Evolutionary conservation across 805 yeast species (phyloP).

Genomic region (Saccharomycopsis sp.): DNA sequence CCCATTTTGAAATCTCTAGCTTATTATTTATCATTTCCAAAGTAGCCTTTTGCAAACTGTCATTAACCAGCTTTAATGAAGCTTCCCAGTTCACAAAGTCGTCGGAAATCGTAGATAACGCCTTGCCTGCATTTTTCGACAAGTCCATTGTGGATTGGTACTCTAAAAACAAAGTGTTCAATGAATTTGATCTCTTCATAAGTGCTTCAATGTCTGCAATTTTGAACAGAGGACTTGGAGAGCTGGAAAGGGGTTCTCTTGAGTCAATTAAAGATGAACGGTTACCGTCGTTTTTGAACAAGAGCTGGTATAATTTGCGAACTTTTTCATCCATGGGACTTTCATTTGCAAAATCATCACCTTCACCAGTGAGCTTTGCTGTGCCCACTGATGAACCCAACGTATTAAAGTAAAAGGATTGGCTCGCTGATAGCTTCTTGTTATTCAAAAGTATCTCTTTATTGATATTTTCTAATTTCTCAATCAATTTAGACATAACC

Average conservation of each 20-base stretch:
- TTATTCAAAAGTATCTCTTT: constrained; percentile 17
- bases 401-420: constrained; percentile 10
- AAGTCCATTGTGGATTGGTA: constrained; percentile 10
- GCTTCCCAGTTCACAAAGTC: constrained; percentile 16
- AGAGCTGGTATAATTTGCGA: constrained; percentile 5
- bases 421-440: constrained; percentile 15
- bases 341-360: too few species aligned
- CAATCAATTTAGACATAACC: constrained; percentile 3
- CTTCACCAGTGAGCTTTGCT: too few species aligned
- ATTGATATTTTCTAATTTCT: constrained; percentile 18
- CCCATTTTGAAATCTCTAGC: constrained; percentile 10
- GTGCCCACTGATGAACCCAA: too few species aligned
- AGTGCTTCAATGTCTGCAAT: constrained; percentile 3
- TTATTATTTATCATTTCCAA: constrained; percentile 6
- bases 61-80: constrained; percentile 3
- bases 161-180: constrained; percentile 16
- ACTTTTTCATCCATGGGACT: constrained; percentile 3
- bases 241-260: too few species aligned
- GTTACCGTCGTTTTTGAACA: background rate
- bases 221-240: too few species aligned
- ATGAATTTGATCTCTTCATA: constrained; percentile 13
- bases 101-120: constrained; percentile 1
- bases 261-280: too few species aligned
- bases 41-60: constrained; percentile 8
- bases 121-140: constrained; percentile 7